These are phyloP conservation scores for Mycosarcoma maydis DNA, from an alignment of 1,284 basidiomycete species.

Conservation along the genomic window DNA sequence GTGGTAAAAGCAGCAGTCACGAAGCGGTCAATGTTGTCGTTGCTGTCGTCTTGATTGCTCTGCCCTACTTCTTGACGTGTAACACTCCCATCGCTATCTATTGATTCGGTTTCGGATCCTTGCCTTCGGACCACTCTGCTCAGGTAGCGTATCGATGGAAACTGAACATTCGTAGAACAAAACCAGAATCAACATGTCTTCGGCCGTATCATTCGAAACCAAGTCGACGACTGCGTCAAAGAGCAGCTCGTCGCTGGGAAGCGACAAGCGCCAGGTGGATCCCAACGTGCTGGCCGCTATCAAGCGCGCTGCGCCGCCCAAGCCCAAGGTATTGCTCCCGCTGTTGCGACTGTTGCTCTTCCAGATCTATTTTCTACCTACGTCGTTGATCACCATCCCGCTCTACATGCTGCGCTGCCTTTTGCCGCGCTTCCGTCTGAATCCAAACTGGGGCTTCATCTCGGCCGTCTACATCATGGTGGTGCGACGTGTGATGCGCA, in stretches of 20 bases:
- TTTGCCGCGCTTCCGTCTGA: constrained; percentile 44
- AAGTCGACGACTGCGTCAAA: constrained; percentile 18
- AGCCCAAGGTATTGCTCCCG: constrained; percentile 30
- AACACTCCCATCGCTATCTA: too few relatives aligned
- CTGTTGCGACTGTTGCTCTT: constrained; percentile 51
- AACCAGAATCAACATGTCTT: constrained; percentile 14
- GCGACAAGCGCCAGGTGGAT: constrained; percentile 40
- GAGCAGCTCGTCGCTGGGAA: constrained; percentile 1
- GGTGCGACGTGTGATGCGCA: constrained; percentile 51
- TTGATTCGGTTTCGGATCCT: too few relatives aligned
- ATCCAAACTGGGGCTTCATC: constrained; percentile 50
- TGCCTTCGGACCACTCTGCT: background rate
- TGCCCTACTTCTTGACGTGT: too few relatives aligned
- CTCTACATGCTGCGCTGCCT: constrained; percentile 48
- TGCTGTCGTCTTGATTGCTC: too few relatives aligned
- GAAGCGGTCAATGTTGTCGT: too few relatives aligned
- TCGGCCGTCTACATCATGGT: constrained; percentile 51
- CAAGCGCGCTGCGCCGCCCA: constrained; percentile 28
- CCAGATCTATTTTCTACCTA: constrained; percentile 57
- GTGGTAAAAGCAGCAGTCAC: too few relatives aligned
- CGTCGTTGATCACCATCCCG: constrained; percentile 46
- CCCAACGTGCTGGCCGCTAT: constrained; percentile 39
- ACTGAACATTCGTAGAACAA: too few relatives aligned
- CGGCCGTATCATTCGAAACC: constrained; percentile 10
- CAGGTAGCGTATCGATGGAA: background rate